Conservation (phyloP, 2,329 filamentous ascomycete species). For the Truncatella angustata region DNA sequence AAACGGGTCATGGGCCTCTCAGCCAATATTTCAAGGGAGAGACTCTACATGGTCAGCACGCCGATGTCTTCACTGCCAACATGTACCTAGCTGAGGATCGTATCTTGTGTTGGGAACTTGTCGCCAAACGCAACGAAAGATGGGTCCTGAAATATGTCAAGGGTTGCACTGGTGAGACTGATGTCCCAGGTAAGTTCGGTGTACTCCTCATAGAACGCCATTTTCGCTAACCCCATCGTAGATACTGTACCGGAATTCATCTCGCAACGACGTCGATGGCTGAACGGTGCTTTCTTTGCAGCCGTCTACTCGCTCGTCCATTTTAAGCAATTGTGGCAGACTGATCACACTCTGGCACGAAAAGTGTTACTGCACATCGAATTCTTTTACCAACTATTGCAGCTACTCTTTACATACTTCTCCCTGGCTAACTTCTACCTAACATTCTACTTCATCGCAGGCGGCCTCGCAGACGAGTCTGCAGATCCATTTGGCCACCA, state of each 20-base stretch:
- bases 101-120: slow-evolving; percentile 93
- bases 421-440: slow-evolving; percentile 98
- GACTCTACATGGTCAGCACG: slow-evolving; percentile 84
- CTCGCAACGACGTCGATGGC: slow-evolving; percentile 92
- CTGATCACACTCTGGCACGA: slow-evolving; percentile 84
- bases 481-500: slow-evolving; percentile 91
- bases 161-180: slow-evolving; percentile 92
- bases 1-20: slow-evolving; percentile 85
- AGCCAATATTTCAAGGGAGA: slow-evolving; percentile 98
- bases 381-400: slow-evolving; percentile 91
- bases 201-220: too few relatives aligned
- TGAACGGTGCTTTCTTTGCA: slow-evolving; percentile 98
- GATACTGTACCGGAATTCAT: slow-evolving; percentile 95
- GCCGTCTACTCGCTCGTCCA: slow-evolving; percentile 97
- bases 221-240: slow-evolving; percentile 37
- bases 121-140: slow-evolving; percentile 89
- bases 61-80: slow-evolving; percentile 96
- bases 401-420: slow-evolving; percentile 94
- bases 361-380: slow-evolving; percentile 93
- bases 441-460: slow-evolving; percentile 96
- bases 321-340: slow-evolving; percentile 88
- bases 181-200: slow-evolving; percentile 77
- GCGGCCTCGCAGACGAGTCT: slow-evolving; percentile 74
- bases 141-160: slow-evolving; percentile 99
- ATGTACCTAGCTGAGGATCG: slow-evolving; percentile 99